phyloP scores from a whole-genome alignment of 139 green algal species.

The Coelastrella sp. region DNA sequence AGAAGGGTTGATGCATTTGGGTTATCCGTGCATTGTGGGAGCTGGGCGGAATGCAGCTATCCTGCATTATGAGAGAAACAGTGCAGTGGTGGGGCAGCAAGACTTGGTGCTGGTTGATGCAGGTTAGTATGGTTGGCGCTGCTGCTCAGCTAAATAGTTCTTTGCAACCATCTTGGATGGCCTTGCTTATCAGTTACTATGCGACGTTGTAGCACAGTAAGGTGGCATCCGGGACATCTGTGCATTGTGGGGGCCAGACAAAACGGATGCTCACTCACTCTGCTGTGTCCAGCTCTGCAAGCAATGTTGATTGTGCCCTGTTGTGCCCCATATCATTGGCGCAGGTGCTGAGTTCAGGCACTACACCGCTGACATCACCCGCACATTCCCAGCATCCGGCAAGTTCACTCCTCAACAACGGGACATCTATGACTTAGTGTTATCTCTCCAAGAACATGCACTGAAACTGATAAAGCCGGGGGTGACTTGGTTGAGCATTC shows the following conservation, averaged over 20 bases:
- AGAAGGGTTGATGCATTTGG: slow-evolving; percentile 30
- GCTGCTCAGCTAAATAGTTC: neutral
- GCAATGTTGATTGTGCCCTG: neutral
- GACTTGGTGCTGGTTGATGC: slow-evolving; percentile 89
- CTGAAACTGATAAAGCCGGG: slow-evolving; percentile 58
- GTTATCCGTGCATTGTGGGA: slow-evolving; percentile 43
- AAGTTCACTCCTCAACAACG: slow-evolving; percentile 80
- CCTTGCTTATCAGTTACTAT: neutral
- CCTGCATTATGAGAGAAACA: slow-evolving; percentile 92
- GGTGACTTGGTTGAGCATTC: slow-evolving; percentile 81
- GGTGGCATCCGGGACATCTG: no score
- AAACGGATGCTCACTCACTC: neutral
- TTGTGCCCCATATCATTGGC: no score
- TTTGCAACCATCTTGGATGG: neutral
- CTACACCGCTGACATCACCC: slow-evolving; percentile 86
- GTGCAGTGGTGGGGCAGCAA: slow-evolving; percentile 75
- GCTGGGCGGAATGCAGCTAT: slow-evolving; percentile 72
- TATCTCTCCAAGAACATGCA: slow-evolving; percentile 65
- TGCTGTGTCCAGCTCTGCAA: neutral
- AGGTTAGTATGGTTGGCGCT: slow-evolving; percentile 61
- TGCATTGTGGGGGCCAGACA: no score
- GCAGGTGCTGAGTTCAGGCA: slow-evolving; percentile 55
- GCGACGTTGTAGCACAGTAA: neutral
- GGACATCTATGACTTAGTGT: slow-evolving; percentile 86
- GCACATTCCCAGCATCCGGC: slow-evolving; percentile 82